Base-by-base conservation (phyloP, 352 stramenopile genomes). In the Globisporangium uncinulatum region DNA sequence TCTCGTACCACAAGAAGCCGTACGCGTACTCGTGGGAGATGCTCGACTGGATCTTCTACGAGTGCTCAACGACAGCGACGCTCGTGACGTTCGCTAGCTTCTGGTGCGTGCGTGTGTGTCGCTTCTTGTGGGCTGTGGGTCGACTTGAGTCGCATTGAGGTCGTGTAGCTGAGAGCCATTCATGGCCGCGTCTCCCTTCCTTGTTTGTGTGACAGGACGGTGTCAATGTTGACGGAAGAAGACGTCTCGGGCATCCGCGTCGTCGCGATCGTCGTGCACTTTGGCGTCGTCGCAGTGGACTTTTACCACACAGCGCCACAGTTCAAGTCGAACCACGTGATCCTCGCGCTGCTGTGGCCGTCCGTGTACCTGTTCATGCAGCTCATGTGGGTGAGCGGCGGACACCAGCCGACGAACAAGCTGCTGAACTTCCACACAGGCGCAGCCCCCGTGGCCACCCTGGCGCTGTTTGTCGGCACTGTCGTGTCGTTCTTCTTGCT, bases 31-130 rank as follows among this genome's bases (percentile, higher is more conserved):
- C 77, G 41, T 86, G 74, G 77, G 74, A 86, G 37, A 82, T 86
- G 55, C 52, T 87, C 29, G 77, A 86, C 57, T 85, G 74, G 74
- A 71, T 87, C 41, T 77, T 86, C 44, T 83, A 76, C 54, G 73
- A 90, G 52, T 74, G 74, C 19, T 84, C 74, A 5, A 73, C 73
- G 3, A 81, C 75, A 1, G 57, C 63, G 24, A 65, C 73, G 4
- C 52, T 86, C 39, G 66, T 79, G 29, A 47, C 66, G 3, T 84
- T 88, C 24, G 48, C 73, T 6, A 73, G 70, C 49, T 87, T 85
- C 49, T 88, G 77, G 69, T 81, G 76, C 39, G 57, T 73, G 3
- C 24, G 39, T n/a, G n/a, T n/a, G n/a, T n/a, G n/a, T n/a, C n/a
- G n/a, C n/a, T n/a, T n/a, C n/a, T n/a, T n/a, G n/a, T n/a, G n/a